Conservation (phyloP, 257 asterid species). For the Solanum chmielewskii region DNA sequence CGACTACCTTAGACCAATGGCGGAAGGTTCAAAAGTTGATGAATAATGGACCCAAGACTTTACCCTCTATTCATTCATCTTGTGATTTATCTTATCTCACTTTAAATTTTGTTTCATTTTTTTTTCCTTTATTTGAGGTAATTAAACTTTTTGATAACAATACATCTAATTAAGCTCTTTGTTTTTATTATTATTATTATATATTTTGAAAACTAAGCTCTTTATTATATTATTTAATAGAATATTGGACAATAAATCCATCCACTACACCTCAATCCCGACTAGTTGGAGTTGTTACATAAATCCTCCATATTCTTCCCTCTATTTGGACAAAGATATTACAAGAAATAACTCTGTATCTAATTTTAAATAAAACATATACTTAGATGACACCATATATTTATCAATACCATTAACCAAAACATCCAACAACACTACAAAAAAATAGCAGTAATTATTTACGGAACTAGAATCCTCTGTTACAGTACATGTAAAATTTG, state of each 20-base stretch:
- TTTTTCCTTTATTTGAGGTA: neutral
- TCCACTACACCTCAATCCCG: neutral
- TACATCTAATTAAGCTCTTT: neutral
- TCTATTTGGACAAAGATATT: neutral
- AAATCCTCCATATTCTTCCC: neutral
- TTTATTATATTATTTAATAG: neutral
- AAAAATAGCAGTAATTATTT: neutral
- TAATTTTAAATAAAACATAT: neutral
- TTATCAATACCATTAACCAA: neutral
- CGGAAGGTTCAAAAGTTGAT: neutral
- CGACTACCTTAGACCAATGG: neutral
- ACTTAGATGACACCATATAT: neutral
- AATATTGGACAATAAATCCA: neutral
- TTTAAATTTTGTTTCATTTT: neutral
- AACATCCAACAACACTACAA: neutral
- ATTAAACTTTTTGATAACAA: neutral
- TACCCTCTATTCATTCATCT: neutral
- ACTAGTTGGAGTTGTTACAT: neutral
- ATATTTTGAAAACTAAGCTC: neutral
- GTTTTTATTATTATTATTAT: neutral
- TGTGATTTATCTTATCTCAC: neutral
- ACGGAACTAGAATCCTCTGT: neutral
- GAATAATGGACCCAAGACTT: neutral
- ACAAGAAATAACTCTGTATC: neutral
- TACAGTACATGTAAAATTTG: neutral